Percentiles rank a stretch among this genome's conserved stretches.
These are phyloP conservation scores for Limnomonas spitsbergensis DNA, from an alignment of 139 green algal genomes.

Conservation along the genomic window DNA sequence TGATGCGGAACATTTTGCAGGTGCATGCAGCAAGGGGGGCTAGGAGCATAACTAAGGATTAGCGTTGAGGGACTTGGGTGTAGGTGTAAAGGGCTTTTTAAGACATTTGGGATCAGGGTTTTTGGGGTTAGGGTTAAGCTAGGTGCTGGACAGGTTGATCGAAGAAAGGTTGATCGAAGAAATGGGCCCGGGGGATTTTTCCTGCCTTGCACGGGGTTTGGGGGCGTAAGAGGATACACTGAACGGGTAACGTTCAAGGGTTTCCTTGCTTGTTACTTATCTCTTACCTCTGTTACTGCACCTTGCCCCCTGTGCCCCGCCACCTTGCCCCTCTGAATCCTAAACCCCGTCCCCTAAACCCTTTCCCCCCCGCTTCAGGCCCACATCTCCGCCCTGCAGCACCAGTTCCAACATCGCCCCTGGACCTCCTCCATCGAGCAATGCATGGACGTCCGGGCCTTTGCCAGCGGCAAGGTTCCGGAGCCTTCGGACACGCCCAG, in stretches of 20 bases:
- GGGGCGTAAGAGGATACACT: no score
- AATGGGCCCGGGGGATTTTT: no score
- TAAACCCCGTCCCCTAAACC: no score
- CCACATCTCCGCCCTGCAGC: background rate
- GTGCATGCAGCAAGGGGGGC: background rate
- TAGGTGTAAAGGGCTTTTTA: background rate
- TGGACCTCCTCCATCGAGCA: background rate
- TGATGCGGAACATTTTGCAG: background rate
- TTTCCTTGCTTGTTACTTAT: no score
- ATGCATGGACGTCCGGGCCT: background rate
- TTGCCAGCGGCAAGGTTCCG: background rate
- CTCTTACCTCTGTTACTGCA: no score
- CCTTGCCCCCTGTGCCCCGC: no score
- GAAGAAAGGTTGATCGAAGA: no score
- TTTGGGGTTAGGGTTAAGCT: background rate
- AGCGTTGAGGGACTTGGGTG: background rate
- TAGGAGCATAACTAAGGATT: background rate
- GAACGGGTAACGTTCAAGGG: no score
- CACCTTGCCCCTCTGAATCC: no score
- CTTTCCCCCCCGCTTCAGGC: background rate
- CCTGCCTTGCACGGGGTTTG: background rate
- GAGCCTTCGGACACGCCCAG: constrained; percentile 2
- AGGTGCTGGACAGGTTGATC: background rate
- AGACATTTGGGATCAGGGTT: background rate
- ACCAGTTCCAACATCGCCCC: background rate